These are phyloP conservation scores for Hydnomerulius pinastri DNA, from an alignment of 768 basidiomycete genomes.

Conservation along the genomic window DNA sequence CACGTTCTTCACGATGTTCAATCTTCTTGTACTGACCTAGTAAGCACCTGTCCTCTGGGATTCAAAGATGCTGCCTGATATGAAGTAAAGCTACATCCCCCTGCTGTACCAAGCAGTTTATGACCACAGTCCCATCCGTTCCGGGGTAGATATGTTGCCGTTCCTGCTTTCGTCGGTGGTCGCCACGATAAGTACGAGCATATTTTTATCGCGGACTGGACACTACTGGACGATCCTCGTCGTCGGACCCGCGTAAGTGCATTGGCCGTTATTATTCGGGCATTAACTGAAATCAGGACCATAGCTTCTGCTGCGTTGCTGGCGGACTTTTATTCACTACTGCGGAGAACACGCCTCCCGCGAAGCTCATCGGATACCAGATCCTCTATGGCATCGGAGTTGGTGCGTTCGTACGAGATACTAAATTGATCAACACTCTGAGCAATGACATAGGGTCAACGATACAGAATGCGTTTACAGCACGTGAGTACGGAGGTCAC, in stretches of 20 bases:
- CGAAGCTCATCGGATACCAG: slow-evolving; percentile 11
- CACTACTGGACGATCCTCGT: slow-evolving; percentile 17
- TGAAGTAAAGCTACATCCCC: slow-evolving; percentile 15
- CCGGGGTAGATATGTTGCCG: slow-evolving; percentile 24
- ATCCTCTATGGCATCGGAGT: slow-evolving; percentile 14
- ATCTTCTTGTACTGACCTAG: slow-evolving; percentile 8
- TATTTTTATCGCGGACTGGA: slow-evolving; percentile 11
- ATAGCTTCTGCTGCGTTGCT: slow-evolving; percentile 13
- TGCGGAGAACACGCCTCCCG: slow-evolving; percentile 7
- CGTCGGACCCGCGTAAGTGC: slow-evolving; percentile 12
- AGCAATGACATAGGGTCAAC: slow-evolving; percentile 1
- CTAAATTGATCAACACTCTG: background rate
- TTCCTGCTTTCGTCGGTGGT: slow-evolving; percentile 15
- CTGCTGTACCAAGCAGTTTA: slow-evolving; percentile 22
- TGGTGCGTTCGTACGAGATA: background rate
- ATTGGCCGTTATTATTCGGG: background rate
- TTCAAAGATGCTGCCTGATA: background rate
- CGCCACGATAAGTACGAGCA: slow-evolving; percentile 6
- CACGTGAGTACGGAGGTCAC: background rate
- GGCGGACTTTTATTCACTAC: slow-evolving; percentile 14
- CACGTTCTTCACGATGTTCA: slow-evolving; percentile 17
- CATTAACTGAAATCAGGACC: background rate
- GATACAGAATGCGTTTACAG: slow-evolving; percentile 12
- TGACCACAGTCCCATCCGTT: slow-evolving; percentile 17
- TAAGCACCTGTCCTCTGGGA: background rate